Evolutionary conservation across 805 yeast species (phyloP).

Genomic region (Blastobotrys robertii): DNA sequence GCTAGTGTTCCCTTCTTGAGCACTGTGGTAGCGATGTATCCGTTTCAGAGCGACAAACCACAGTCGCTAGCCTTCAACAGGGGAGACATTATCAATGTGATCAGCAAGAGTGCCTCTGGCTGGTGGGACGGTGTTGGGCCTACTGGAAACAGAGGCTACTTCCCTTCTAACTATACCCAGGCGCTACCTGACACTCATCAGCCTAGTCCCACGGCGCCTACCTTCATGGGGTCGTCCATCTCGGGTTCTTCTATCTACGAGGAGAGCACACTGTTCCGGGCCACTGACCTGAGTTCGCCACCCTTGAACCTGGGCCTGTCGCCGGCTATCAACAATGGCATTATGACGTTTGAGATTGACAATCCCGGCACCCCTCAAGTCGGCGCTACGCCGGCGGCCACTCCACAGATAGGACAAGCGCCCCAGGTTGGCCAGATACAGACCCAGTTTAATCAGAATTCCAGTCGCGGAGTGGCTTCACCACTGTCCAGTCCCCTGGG

Average conservation of each 20-base stretch:
- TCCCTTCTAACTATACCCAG: slow-evolving; percentile 57
- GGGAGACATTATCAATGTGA: slow-evolving; percentile 67
- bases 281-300: not conserved
- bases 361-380: too few species aligned
- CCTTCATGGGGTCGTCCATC: too few species aligned
- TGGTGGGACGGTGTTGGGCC: slow-evolving; percentile 82
- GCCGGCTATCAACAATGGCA: slow-evolving; percentile 2
- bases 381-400: too few species aligned
- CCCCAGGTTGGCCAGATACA: too few species aligned
- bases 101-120: slow-evolving; percentile 51
- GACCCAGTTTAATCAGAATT: too few species aligned
- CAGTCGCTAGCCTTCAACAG: slow-evolving; percentile 42
- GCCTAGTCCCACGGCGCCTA: not conserved
- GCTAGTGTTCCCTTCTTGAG: too few species aligned
- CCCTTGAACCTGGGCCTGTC: slow-evolving; percentile 1
- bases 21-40: slow-evolving; percentile 49
- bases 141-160: slow-evolving; percentile 66
- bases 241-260: too few species aligned
- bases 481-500: too few species aligned
- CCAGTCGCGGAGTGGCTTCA: too few species aligned
- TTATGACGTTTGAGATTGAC: slow-evolving; percentile 3
- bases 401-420: too few species aligned
- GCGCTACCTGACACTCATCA: slow-evolving; percentile 17
- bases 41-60: slow-evolving; percentile 40
- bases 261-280: too few species aligned